Percentiles rank a stretch among this genome's conserved stretches.
phyloP scores from a whole-genome alignment of 768 basidiomycete species.

The Podaxis mareebaensis region DNA sequence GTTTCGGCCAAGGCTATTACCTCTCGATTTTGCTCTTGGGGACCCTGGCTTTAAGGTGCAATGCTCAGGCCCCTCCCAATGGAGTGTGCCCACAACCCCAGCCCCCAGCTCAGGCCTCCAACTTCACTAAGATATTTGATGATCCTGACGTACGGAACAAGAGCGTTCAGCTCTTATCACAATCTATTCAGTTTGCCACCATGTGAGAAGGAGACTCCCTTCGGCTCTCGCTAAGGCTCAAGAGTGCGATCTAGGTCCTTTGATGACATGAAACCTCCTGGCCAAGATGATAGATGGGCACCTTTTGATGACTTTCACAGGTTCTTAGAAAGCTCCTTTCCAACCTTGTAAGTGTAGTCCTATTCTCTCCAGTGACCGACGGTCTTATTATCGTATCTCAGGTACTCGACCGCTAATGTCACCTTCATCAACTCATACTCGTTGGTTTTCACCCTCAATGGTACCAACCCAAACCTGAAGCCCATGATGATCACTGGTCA shows the following conservation, averaged over 20 bases:
- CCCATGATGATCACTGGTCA: constrained; percentile 33
- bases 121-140: constrained; percentile 22
- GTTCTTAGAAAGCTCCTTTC: constrained; percentile 28
- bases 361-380: background rate
- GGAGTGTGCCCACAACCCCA: constrained; percentile 23
- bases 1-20: background rate
- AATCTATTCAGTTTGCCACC: constrained; percentile 29
- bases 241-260: constrained; percentile 22
- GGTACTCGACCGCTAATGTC: constrained; percentile 23
- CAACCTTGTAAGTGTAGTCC: constrained; percentile 24
- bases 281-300: constrained; percentile 27
- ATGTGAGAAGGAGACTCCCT: constrained; percentile 20
- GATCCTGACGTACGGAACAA: constrained; percentile 22
- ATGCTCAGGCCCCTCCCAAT: background rate
- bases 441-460: constrained; percentile 26
- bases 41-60: background rate
- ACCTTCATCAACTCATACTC: constrained; percentile 27
- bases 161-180: constrained; percentile 24
- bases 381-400: constrained; percentile 6
- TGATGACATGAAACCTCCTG: constrained; percentile 29
- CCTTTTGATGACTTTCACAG: constrained; percentile 27
- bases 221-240: background rate
- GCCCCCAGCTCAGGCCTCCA: constrained; percentile 21
- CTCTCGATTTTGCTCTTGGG: background rate
- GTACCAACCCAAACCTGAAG: constrained; percentile 19